Base-by-base conservation (phyloP, 1,139 yeast genomes). In the Lodderomyces margitis region DNA sequence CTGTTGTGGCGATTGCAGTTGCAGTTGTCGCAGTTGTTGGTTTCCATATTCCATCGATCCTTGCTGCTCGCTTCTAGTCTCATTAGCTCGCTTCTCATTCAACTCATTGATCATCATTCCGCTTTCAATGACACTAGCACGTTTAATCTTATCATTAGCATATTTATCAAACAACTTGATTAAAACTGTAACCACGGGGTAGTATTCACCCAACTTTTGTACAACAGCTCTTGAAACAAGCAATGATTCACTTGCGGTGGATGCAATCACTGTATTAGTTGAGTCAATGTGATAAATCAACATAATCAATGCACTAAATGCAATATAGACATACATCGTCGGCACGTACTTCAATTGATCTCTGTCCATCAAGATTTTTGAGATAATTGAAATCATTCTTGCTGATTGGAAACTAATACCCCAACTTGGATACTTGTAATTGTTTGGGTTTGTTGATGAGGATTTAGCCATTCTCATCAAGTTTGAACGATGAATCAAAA, bases 401-500 rank as follows among this genome's bases (percentile, higher is more conserved):
- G 94, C 88, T 0, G 95, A 88, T 59, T 85, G 91, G 67, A 86
- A 86, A 2, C 91, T 84, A 47, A 87, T 85, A 11, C 92, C 89
- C 86, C 92, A 82, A 6, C 88, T 80, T 1, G 92, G 89, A 58
- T 82, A 83, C 43, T 74, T 78, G 55, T 74, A 79, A 53, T 73
- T 75, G 56, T 70, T 65, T 16, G 76, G 63, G 46, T 70, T 67
- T 6, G 72, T 65, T 4, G 74, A 65, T 21, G 64, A 64, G 14
- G 72, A 65, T 39, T 66, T 60, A 10, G 77, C 74, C 70, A 73
- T 68, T 46, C 78, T 68, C 33, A 80, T 64, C 45, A 86, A 78
- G 53, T 84, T 84, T 8, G 88, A 79, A 41, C 91, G 68, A 58
- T 87, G 95, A 36, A 85, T 78, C 52, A 84, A 67, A 52, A 85